Evolutionary conservation across 257 asterid genomes (phyloP).

Genomic region (Nicotiana sylvestris): DNA sequence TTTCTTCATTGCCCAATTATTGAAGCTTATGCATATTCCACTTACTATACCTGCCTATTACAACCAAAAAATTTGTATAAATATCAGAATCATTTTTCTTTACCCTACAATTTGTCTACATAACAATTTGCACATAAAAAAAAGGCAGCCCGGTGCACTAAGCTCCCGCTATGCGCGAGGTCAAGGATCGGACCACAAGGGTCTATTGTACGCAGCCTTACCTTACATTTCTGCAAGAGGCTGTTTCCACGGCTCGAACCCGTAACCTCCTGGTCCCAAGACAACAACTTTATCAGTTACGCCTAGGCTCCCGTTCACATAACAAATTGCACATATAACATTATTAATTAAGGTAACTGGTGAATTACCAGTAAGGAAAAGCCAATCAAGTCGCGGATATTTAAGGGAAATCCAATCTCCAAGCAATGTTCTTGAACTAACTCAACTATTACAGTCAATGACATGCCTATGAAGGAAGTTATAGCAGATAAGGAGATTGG

Average conservation of each 20-base stretch:
- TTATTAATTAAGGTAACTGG: background rate
- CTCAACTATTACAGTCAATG: conserved; percentile 43
- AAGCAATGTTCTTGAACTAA: conserved; percentile 34
- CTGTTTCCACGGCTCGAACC: no score
- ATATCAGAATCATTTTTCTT: background rate
- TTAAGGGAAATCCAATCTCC: conserved; percentile 52
- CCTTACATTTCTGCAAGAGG: no score
- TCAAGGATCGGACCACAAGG: no score
- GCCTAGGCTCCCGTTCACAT: no score
- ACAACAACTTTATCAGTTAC: no score
- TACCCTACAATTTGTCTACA: background rate
- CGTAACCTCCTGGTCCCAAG: no score
- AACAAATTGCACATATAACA: no score
- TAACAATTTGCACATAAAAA: no score
- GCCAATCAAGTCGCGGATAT: conserved; percentile 36
- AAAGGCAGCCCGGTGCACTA: no score
- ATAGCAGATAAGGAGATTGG: conserved; percentile 57
- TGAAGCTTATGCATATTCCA: conserved; percentile 64
- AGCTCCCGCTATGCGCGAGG: no score
- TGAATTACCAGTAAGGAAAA: conserved; percentile 54
- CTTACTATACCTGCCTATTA: conserved; percentile 58
- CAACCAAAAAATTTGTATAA: background rate
- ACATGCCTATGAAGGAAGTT: conserved; percentile 58
- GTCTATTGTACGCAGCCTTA: no score
- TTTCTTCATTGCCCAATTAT: conserved; percentile 88